Evolutionary conservation across 2,329 filamentous ascomycete species (phyloP), one percentile per base, ranked within the genome.

Genomic region (Talaromyces pinophilus): DNA sequence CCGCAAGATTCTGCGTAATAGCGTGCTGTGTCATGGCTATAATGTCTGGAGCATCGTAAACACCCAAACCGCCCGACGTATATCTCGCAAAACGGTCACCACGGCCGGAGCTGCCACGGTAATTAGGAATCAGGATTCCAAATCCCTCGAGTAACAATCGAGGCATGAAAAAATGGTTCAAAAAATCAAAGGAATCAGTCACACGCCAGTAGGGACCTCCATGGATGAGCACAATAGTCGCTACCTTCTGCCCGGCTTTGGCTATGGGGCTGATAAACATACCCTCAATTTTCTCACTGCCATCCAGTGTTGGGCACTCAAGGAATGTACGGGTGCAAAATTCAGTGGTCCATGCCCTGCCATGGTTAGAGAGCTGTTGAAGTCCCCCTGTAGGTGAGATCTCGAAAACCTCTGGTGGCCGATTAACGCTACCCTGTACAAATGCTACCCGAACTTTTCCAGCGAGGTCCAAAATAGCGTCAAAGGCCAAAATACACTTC

Each of bases 111-210:
- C 60, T 62, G 15, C 60, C 60, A 44, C 60, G 60, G 60, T 62
- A 62, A 44, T 62, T 62, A 15, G 60, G 60, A 3, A 62, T 11
- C 11, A 62, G 60, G 44, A 62, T 62, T 52, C 22, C 60, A 19
- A 62, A 62, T n/a, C 60, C 60, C 22, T 62, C 44, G n/a, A 52
- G 44, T 17, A 62, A 22, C 30, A 62, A 44, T 33, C 30, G 28
- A 13, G 60, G 44, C 60, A 62, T 52, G 60, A 62, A 62, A 44
- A 62, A 62, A 33, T 62, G 60, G 22, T 62, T 44, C 11, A 62
- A n/a, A 35, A 52, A 52, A 42, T 62, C 35, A 15, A 62, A 62
- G 13, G 60, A 52, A 44, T 62, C 60, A 33, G 60, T 62, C 22
- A 62, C 60, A 28, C 60, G 60, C 17, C 13, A 62, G 44, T 62